Conservation (phyloP, 2,329 filamentous ascomycete species). For the Neofusicoccum sp. region DNA sequence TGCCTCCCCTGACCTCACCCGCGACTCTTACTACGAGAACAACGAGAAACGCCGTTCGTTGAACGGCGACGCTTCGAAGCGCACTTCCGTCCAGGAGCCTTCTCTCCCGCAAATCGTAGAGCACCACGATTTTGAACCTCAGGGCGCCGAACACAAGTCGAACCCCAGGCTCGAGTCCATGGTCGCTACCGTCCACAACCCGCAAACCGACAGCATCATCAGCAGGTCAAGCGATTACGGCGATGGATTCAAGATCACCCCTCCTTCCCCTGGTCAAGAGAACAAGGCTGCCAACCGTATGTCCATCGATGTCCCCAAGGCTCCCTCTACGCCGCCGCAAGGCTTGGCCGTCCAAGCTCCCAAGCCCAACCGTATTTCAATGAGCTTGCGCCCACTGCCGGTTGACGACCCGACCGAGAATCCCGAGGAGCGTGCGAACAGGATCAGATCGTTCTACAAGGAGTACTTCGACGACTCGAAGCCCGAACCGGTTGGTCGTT, state of each 20-base stretch:
- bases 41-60: conserved; percentile 31
- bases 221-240: conserved; percentile 59
- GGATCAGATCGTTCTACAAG: conserved; percentile 98
- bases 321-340: conserved; percentile 9
- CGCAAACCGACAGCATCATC: conserved; percentile 44
- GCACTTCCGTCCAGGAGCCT: conserved; percentile 38
- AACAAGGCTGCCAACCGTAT: neutral
- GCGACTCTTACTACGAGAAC: conserved; percentile 23
- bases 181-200: conserved; percentile 37
- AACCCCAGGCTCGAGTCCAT: conserved; percentile 37
- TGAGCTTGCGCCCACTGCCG: conserved; percentile 78
- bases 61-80: conserved; percentile 44
- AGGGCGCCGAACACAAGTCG: conserved; percentile 18
- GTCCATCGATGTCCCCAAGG: neutral
- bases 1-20: conserved; percentile 3
- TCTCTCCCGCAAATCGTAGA: conserved; percentile 29
- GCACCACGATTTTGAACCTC: neutral
- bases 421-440: conserved; percentile 90
- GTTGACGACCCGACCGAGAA: conserved; percentile 83
- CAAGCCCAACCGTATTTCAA: conserved; percentile 55
- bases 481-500: conserved; percentile 40
- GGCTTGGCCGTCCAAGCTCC: conserved; percentile 9
- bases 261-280: conserved; percentile 35
- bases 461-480: conserved; percentile 95
- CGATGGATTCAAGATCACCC: conserved; percentile 54